These are phyloP conservation scores for Geoglossum glabrum DNA, from an alignment of 495 filamentous ascomycete species.

Conservation along the genomic window DNA sequence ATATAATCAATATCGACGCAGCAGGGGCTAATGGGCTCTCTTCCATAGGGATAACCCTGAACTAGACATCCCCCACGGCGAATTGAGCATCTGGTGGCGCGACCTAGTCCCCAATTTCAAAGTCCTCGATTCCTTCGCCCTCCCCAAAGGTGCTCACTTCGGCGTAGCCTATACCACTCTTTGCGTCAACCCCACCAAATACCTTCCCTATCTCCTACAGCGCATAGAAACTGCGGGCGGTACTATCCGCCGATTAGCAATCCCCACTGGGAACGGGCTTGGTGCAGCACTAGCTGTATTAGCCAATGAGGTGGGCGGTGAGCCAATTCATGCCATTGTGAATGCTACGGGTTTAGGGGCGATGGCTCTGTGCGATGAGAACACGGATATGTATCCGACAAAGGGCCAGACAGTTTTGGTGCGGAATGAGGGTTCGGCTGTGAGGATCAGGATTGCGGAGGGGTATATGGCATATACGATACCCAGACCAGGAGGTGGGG, in stretches of 20 bases:
- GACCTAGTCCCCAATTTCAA: conserved; percentile 12
- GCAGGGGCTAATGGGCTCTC: neutral
- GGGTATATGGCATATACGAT: conserved; percentile 16
- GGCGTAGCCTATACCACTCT: conserved; percentile 10
- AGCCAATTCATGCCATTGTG: conserved; percentile 4
- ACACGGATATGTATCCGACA: conserved; percentile 17
- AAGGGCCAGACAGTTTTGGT: conserved; percentile 19
- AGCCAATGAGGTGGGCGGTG: neutral
- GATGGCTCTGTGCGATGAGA: conserved; percentile 10
- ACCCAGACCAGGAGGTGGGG: conserved; percentile 17
- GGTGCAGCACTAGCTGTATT: neutral
- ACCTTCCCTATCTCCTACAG: conserved; percentile 14
- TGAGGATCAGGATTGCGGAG: conserved; percentile 5
- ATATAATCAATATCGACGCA: neutral
- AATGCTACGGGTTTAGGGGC: conserved; percentile 20
- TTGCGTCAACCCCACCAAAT: conserved; percentile 15
- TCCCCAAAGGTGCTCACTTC: conserved; percentile 7
- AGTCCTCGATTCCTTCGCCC: conserved; percentile 2
- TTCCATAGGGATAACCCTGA: neutral
- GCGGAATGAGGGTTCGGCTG: conserved; percentile 9
- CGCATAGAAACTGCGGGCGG: conserved; percentile 7
- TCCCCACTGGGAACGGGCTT: neutral
- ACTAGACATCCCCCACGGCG: neutral
- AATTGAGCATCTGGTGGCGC: conserved; percentile 15
- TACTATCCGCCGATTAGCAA: conserved; percentile 4